phyloP scores from a whole-genome alignment of 495 filamentous ascomycete species.

The Lasiosphaeris hirsuta region DNA sequence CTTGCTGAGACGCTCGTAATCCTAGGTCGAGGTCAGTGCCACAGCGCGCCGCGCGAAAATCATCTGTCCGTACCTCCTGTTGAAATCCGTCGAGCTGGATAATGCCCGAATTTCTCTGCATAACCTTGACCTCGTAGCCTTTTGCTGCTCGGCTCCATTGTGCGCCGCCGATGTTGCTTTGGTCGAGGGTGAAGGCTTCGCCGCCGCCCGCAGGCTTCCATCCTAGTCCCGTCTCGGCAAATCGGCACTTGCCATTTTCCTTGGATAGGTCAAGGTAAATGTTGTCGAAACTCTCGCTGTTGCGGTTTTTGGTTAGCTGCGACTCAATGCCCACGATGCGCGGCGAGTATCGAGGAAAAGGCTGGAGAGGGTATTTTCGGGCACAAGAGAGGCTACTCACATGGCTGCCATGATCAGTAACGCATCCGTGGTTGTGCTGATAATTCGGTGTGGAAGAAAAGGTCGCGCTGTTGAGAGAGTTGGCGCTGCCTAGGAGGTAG shows the following conservation, averaged over 20 bases:
- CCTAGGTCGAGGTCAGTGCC: conserved; percentile 47
- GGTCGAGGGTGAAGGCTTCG: conserved; percentile 88
- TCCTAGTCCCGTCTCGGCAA: conserved; percentile 87
- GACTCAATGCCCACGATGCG: no score
- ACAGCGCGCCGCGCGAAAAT: neutral
- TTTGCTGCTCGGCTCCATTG: conserved; percentile 95
- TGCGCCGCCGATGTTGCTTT: conserved; percentile 72
- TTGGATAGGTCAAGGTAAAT: conserved; percentile 94
- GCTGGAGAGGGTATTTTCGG: no score
- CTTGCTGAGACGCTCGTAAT: conserved; percentile 83
- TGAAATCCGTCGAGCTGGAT: conserved; percentile 95
- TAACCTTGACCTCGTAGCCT: conserved; percentile 89
- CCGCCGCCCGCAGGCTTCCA: conserved; percentile 88
- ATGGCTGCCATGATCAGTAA: no score
- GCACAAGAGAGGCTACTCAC: no score
- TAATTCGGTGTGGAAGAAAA: no score
- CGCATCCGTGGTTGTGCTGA: no score
- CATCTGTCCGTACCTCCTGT: conserved; percentile 61
- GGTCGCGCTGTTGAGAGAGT: no score
- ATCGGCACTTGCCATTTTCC: conserved; percentile 83
- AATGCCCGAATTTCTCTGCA: conserved; percentile 76
- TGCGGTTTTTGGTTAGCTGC: conserved; percentile 3
- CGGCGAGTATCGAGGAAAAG: no score
- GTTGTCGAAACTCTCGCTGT: conserved; percentile 85
- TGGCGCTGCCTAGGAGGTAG: no score